Conservation (phyloP, 169 alveolate species). For the Eimeria zaria region DNA sequence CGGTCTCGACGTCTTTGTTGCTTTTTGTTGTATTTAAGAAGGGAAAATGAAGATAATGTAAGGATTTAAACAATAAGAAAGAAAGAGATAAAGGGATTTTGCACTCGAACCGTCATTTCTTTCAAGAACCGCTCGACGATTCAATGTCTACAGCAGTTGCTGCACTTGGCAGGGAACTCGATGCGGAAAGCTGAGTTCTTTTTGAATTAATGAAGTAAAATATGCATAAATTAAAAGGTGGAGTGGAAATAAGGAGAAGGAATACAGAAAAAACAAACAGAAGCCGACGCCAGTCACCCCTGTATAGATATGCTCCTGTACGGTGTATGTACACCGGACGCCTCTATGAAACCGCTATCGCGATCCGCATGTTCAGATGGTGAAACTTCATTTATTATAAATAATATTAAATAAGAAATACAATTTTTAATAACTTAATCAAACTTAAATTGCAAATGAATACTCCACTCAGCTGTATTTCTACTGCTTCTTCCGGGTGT, state of each 20-base stretch:
- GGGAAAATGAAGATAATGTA: neutral
- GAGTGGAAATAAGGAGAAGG: neutral
- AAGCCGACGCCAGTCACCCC: neutral
- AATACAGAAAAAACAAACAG: neutral
- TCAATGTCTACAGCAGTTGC: neutral
- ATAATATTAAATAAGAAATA: neutral
- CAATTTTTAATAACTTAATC: neutral
- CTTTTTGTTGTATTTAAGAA: neutral
- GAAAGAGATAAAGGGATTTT: neutral
- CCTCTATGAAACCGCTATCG: neutral
- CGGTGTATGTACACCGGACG: constrained; percentile 8
- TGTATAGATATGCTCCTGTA: neutral
- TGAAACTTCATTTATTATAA: neutral
- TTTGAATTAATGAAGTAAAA: neutral
- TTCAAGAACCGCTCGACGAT: neutral
- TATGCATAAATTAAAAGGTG: neutral
- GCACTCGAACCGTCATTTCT: neutral
- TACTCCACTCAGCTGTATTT: neutral
- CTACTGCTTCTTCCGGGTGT: neutral
- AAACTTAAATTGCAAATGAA: neutral
- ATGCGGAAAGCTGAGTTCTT: neutral
- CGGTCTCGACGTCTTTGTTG: neutral
- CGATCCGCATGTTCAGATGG: neutral
- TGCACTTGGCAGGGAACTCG: neutral
- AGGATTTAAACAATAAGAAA: neutral